Evolutionary conservation across 2,329 filamentous ascomycete genomes (phyloP).

Genomic region (Aspergillus pseudonomiae): DNA sequence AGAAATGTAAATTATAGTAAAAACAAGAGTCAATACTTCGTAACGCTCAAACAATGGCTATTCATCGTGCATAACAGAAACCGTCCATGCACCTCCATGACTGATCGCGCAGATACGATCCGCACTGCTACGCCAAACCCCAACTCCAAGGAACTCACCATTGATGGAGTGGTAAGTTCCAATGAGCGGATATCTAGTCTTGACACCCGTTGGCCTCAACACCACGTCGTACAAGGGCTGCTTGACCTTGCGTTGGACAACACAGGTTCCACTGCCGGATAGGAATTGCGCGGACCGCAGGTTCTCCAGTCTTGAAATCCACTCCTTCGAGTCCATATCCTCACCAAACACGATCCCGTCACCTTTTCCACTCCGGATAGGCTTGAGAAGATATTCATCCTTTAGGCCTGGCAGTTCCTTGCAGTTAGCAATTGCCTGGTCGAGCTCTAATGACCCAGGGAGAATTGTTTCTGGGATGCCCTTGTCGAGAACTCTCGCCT

Average conservation of each 20-base stretch:
- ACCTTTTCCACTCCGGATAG: slow-evolving; percentile 14
- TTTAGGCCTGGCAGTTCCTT: slow-evolving; percentile 14
- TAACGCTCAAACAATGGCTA: not conserved
- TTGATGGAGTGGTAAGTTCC: slow-evolving; percentile 31
- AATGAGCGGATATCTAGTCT: slow-evolving; percentile 18
- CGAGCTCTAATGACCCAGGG: slow-evolving; percentile 28
- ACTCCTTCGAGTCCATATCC: slow-evolving; percentile 5
- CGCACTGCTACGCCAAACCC: slow-evolving; percentile 28
- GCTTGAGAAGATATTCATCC: slow-evolving; percentile 30
- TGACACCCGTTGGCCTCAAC: not conserved
- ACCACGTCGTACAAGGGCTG: not conserved
- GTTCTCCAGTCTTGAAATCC: slow-evolving; percentile 3
- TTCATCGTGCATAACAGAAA: slow-evolving; percentile 14
- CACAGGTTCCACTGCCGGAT: not conserved
- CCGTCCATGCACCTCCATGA: slow-evolving; percentile 19
- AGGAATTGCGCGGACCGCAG: not conserved
- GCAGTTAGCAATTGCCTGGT: slow-evolving; percentile 15
- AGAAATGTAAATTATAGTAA: not conserved
- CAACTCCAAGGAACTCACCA: slow-evolving; percentile 29
- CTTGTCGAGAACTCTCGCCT: slow-evolving; percentile 20
- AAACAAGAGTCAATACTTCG: not conserved
- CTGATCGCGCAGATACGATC: slow-evolving; percentile 21
- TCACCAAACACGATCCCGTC: slow-evolving; percentile 6
- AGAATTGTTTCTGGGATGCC: slow-evolving; percentile 28
- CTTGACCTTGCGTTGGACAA: slow-evolving; percentile 7